Base-by-base conservation (phyloP, 2,329 filamentous ascomycete species). In the Fusarium sp. region DNA sequence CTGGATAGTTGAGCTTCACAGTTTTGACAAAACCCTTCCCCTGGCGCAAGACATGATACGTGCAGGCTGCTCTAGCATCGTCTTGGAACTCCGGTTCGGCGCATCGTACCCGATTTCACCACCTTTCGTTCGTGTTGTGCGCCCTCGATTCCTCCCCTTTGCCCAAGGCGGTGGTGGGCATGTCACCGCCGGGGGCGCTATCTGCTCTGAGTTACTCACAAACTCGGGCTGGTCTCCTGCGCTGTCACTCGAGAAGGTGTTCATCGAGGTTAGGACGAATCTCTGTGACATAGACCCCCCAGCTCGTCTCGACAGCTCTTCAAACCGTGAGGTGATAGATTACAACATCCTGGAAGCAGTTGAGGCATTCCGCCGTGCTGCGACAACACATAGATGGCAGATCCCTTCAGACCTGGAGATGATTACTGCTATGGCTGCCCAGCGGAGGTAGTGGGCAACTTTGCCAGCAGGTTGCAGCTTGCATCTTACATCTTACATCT, bases 1-100 rank as follows among this genome's bases (percentile, higher is more conserved):
- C 75, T 97, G 94, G 94, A 94, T 97, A 62, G 90, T 97, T 7
- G 93, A 97, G 78, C 83, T 98, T 2, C 95, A 97, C 78, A 93
- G 91, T 44, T 97, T 97, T 74, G 91, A 94, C 27, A 69, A 82
- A 0, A 78, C 82, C 2, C 84, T 96, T 0, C 93, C 92, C 1
- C 83, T 98, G 1, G 90, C 92, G 0, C 77, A 87, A 56, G 94
- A 97, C 75, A 94, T 97, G 89, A 89, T 90, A 77, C 73, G 77
- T 3, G 84, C 82, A 1, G 85, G 84, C 0, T 72, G 92, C 60
- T 87, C 84, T 23, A 94, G 92, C 75, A 83, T 97, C 40, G 90
- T 97, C 1, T 80, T 97, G 11, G 95, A 97, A 79, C 82, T 97
- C 43, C 92, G 94, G 3, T 97, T 97, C 74, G 90, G 92, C 3